Base-by-base conservation (phyloP, 2,329 filamentous ascomycete genomes). In the Penicillium digitatum region DNA sequence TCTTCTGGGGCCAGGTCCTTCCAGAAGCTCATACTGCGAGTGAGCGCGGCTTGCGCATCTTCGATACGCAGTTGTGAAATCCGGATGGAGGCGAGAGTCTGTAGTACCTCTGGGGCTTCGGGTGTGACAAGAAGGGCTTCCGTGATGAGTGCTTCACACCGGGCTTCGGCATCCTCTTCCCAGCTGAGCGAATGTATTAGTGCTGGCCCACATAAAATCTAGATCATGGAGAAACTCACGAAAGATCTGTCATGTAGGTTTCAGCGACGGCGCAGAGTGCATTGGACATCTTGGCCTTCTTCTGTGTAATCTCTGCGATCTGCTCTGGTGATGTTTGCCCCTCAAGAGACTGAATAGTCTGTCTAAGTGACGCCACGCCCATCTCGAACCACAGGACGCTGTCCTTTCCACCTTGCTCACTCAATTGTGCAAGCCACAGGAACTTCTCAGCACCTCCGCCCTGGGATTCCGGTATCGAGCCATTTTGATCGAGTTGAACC, bases 171-270 rank as follows among this genome's bases (percentile, higher is more conserved):
- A 69, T 96, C 91, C 49, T 86, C 85, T 74, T 96, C 92, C 90
- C 82, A 87, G 49, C 79, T 81, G 24, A 59, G 5, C 20, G 29
- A 55, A 10, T 20, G 14, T 51, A 55, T 66, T 44, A 69, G 62
- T 10, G 29, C 26, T 42, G 44, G 14, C 18, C 3, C 31, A 16
- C 12, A 18, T 26, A 18, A n/a, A 38, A 20, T 27, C 10, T 26
- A 24, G 18, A 37, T 10, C 11, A 7, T 16, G 2, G 42, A 27
- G 18, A 16, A 51, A 75, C 77, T 72, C 83, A 94, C 66, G 89
- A 94, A 65, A 97, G 77, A 77, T 99, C 94, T 11, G 94, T 99
- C 94, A 99, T 99, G 79, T 96, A 99, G 47, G 99, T 90, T 77
- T 99, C 94, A 7, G 90, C 87, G 57, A 97, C 90, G 27, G 89